Base-by-base conservation (phyloP, 495 filamentous ascomycete species). In the Poronia punctata region DNA sequence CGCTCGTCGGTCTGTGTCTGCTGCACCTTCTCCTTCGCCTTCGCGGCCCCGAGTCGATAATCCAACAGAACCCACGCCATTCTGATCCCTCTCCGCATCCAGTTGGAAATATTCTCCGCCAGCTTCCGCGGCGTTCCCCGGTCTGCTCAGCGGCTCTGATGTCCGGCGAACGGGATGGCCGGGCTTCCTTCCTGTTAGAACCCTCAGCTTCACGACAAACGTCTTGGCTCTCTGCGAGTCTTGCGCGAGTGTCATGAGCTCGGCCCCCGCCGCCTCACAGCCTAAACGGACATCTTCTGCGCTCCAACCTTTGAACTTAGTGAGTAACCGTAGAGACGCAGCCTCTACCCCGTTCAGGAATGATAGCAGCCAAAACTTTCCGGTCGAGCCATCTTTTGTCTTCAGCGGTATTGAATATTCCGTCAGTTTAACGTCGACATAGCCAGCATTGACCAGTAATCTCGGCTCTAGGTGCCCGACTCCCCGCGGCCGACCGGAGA, bases 311-410 rank as follows among this genome's bases (percentile, higher is more conserved):
- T 75, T 65, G 16, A 70, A 60, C 34, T 64, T 67, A 1, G 82
- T 86, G 19, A 89, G 51, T 15, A 71, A 64, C 14, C 84, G 68
- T 45, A 88, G 45, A 23, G 68, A 68, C 12, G 61, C 49, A 1
- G 83, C 70, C 54, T 88, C 84, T 30, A 87, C 52, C 1, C 77
- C 78, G 50, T 83, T 80, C 23, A 88, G 57, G 35, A 76, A 53
- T 0, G 71, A 60, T 18, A 87, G 72, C 11, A 88, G 65, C 49
- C 74, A 81, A 61, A 84, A 75, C 47, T 82, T 86, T 5, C 76
- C 80, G 0, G 76, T 59, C 5, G 66, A 66, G 28, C 75, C 73
- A 40, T 77, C 75, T 23, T 62, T 61, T 1, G 65, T 63, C 41
- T 76, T 72, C 8, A 88, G 59, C 0, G 81, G 81, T 6, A 87